Base-by-base conservation (phyloP, 2,329 filamentous ascomycete species). In the Xylaria sp. region DNA sequence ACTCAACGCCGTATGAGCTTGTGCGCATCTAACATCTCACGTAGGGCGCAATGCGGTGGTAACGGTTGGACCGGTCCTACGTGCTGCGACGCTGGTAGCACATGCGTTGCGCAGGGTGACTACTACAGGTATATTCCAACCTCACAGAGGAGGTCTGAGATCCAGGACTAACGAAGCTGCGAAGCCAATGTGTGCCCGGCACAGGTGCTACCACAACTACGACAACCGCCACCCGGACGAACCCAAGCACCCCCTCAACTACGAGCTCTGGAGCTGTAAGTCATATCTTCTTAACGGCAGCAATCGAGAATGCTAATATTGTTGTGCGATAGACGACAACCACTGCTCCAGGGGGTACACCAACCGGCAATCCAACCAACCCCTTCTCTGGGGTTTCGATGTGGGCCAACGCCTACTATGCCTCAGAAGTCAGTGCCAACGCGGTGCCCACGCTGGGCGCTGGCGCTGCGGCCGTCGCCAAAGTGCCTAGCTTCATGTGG, bases 401-500 rank as follows among this genome's bases (percentile, higher is more conserved):
- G 66, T 83, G 79, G 76, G 78, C 80, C 68, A 84, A 84, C 72
- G 72, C 70, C 58, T 83, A 78, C 74, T 84, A 84, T 67, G 75
- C 78, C n/a, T 80, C 79, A 16, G 80, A 84, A 70, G 76, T 84
- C 59, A 76, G 77, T 58, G 78, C 70, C 42, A 73, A 80, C 16
- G 87, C 87, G 6, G 80, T 89, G 18, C 86, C 87, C 7, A 83
- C 81, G 13, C 73, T 90, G 61, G 81, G 81, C 8, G 78, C 82
- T 16, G 79, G 78, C 62, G 80, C 80, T 4, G 76, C 77, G 18
- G 77, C 76, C 52, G 80, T 81, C 42, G 81, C 79, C 58, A 74
- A 80, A 61, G 78, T 83, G 0, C 79, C 80, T 30, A 79, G 76
- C 53, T 83, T 81, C 70, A 77, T 79, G 72, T 82, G 78, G 79